phyloP scores from a whole-genome alignment of 306 rosid genomes.

The Acacia confusa region DNA sequence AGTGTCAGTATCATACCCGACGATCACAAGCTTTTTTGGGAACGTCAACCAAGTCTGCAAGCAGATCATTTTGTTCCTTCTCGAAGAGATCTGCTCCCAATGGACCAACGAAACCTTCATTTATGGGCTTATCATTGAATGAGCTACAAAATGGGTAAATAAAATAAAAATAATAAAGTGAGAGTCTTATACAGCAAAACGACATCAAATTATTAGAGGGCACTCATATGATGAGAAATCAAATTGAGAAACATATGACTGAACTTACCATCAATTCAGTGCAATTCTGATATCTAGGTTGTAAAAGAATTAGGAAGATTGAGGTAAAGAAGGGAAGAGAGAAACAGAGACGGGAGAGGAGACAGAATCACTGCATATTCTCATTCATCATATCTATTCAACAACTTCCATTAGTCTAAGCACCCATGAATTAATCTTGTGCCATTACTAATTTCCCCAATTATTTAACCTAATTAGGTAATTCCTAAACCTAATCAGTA shows the following conservation, averaged over 20 bases:
- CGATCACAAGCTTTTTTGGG: constrained; percentile 95
- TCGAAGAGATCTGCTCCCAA: constrained; percentile 75
- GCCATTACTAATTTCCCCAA: too few relatives aligned
- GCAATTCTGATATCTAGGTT: too few relatives aligned
- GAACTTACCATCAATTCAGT: constrained; percentile 4
- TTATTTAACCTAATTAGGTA: too few relatives aligned
- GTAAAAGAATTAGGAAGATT: too few relatives aligned
- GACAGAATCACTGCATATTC: too few relatives aligned
- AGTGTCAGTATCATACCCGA: constrained; percentile 44
- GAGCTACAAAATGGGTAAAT: constrained; percentile 49
- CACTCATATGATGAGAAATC: constrained; percentile 14
- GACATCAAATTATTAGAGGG: constrained; percentile 2
- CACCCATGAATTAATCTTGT: too few relatives aligned
- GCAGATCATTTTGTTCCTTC: constrained; percentile 81
- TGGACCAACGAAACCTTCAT: constrained; percentile 59
- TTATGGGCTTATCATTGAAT: constrained; percentile 73
- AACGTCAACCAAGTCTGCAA: constrained; percentile 76
- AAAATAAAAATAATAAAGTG: not conserved
- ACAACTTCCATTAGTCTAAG: too few relatives aligned
- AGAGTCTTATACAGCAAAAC: not conserved
- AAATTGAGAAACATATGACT: not conserved
- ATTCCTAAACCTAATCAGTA: too few relatives aligned
- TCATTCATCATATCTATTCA: too few relatives aligned
- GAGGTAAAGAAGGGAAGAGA: too few relatives aligned
- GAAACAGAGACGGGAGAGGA: too few relatives aligned